Percentiles rank a stretch among this genome's conserved stretches.
phyloP scores from a whole-genome alignment of 2,329 filamentous ascomycete species.

The Pseudogymnoascus sp. region DNA sequence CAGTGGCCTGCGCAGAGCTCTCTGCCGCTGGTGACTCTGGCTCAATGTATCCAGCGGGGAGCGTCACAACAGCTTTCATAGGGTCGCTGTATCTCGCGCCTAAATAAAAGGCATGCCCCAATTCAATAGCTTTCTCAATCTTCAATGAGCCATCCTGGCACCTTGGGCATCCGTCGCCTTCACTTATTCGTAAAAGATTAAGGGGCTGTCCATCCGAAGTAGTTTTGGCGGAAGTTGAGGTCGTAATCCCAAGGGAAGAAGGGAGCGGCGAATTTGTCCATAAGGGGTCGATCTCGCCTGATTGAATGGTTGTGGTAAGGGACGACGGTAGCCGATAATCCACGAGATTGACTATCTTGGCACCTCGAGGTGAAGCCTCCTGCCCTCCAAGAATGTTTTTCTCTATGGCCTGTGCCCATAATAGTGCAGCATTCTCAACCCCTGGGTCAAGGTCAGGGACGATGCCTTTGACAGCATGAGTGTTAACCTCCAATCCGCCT shows the following conservation, averaged over 20 bases:
- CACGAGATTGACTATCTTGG: conserved; percentile 30
- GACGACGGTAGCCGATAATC: conserved; percentile 27
- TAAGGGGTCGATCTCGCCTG: conserved; percentile 13
- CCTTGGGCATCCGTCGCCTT: conserved; percentile 64
- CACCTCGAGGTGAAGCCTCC: not conserved
- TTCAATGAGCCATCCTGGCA: conserved; percentile 57
- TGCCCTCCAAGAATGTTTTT: not conserved
- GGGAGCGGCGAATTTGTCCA: conserved; percentile 13
- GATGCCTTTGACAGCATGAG: conserved; percentile 57
- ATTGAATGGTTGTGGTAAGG: conserved; percentile 10
- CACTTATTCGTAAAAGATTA: conserved; percentile 55
- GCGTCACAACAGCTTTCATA: conserved; percentile 53
- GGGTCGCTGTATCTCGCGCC: conserved; percentile 80
- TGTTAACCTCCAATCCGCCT: conserved; percentile 38
- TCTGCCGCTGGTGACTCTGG: not conserved
- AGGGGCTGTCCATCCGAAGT: conserved; percentile 36
- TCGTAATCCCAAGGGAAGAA: conserved; percentile 7
- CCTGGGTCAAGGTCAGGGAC: conserved; percentile 62
- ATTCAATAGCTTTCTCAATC: conserved; percentile 69
- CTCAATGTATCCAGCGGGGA: conserved; percentile 26
- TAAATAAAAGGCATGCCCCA: conserved; percentile 92
- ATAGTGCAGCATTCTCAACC: conserved; percentile 48
- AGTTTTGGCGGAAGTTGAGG: conserved; percentile 23
- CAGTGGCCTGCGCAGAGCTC: not conserved
- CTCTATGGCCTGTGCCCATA: conserved; percentile 36